Base-by-base conservation (phyloP, 768 basidiomycete genomes). In the Astraeus odoratus region DNA sequence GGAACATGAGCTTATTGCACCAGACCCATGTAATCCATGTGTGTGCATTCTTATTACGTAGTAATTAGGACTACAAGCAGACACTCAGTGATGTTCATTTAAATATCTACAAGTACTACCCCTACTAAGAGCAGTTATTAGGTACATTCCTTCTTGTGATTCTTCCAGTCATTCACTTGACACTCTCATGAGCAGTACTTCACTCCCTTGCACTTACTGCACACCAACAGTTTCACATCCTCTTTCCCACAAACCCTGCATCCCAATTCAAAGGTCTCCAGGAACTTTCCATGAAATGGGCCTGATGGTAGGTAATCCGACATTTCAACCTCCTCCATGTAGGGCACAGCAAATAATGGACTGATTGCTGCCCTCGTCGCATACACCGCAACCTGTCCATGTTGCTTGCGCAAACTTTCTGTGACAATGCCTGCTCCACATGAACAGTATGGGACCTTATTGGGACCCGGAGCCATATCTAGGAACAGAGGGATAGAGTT, bases 271-370 rank as follows among this genome's bases (percentile, higher is more conserved):
- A n/a, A 12, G 7, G 12, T 31, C 9, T 8, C 37, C 22, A 12
- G 19, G 22, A 29, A 1, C 4, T 35, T 4, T 43, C 29, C 27
- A 6, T 27, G n/a, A n/a, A n/a, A n/a, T n/a, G n/a, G n/a, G n/a
- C n/a, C n/a, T n/a, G n/a, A n/a, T n/a, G n/a, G n/a, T n/a, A n/a
- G n/a, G n/a, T n/a, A n/a, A 4, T 44, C 31, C 27, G 5, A 23
- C 12, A 50, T 42, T 2, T 57, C 63, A 16, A 74, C 52, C 12
- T 57, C 56, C 49, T 78, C 74, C 49, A 77, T 42, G 53, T 72
- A 77, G 6, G 76, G 66, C 16, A 74, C 68, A 0, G 75, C 67
- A 42, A 80, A 81, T 9, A 82, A 58, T 0, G 76, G 80, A 1
- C 71, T 64, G 29, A 83, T 58, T 0, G 76, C 80, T 4, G 70